Base-by-base conservation (phyloP, 768 basidiomycete genomes). In the Ephemerocybe angulata region DNA sequence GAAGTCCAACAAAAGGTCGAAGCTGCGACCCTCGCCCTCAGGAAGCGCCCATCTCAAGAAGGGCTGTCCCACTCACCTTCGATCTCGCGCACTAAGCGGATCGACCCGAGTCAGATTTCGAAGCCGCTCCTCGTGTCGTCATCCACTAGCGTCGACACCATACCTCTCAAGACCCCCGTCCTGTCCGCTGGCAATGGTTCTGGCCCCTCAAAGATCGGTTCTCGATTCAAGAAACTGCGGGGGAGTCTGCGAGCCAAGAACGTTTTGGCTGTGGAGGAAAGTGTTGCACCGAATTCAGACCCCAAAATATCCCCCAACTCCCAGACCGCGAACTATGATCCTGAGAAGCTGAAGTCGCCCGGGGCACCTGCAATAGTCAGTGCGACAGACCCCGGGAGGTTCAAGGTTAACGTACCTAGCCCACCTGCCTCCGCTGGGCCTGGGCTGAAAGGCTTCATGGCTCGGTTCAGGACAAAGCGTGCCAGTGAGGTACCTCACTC, bases 381-480 rank as follows among this genome's bases (percentile, higher is more conserved):
- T 58, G 74, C 82, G 7, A 77, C 76, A 3, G 87, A 88, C 47
- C 61, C 72, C 17, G 71, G 69, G 22, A 76, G 82, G 59, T 77
- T 80, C 56, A 87, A 83, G 64, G 75, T 80, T 3, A 69, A 81
- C 19, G 67, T 81, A 28, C 69, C 82, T 1, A 82, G 79, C 56
- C 86, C 87, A n/a, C 84, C 87, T 60, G 81, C 87, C 3, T 83
- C 86, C 21, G 81, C 87, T 25, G 77, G 84, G 19, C 90, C 90
- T 30, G 86, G 88, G 21, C 63, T 92, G 24, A 88, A 83, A 67
- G 86, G 89, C 13, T 86, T 93, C 68, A 90, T 93, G 81, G 82
- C 88, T 27, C 83, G 87, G 28, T 88, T 92, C 66, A 79, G 88
- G 58, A 79, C 77, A 56, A 75, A 74, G 52, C 65, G 75, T 22